A percentile compares a stretch with the other conserved stretches of the same genome.
phyloP scores from a whole-genome alignment of 441 rosid genomes.

The Adansonia grandidieri region DNA sequence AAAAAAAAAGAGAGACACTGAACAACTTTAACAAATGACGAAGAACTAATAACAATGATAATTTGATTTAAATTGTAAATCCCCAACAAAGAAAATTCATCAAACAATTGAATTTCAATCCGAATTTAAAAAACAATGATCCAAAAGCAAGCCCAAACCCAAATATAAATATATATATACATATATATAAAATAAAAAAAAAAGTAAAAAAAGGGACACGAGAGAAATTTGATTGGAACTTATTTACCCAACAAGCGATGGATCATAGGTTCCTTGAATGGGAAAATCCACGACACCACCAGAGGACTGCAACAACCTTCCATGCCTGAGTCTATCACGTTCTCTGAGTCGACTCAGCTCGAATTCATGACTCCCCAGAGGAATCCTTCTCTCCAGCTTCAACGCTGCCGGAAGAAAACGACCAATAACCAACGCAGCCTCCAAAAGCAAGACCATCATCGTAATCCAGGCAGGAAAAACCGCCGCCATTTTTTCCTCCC shows the following conservation, averaged over 20 bases:
- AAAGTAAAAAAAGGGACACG: not conserved
- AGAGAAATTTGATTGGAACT: not conserved
- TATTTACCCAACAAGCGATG: conserved; percentile 81
- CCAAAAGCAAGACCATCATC: conserved; percentile 35
- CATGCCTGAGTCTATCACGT: conserved; percentile 70
- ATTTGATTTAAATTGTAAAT: not conserved
- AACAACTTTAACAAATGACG: conserved; percentile 5
- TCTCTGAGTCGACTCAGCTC: conserved; percentile 63
- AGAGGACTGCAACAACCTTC: conserved; percentile 63
- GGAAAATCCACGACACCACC: conserved; percentile 81
- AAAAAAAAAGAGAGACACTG: conserved; percentile 6
- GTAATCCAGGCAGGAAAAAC: conserved; percentile 35
- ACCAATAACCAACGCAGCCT: conserved; percentile 30
- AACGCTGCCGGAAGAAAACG: conserved; percentile 62
- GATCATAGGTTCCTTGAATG: conserved; percentile 84
- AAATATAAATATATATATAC: not conserved
- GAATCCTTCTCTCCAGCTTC: conserved; percentile 70
- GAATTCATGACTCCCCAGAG: conserved; percentile 43
- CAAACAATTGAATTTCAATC: conserved; percentile 9
- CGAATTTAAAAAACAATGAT: not conserved
- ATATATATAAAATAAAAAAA: not conserved
- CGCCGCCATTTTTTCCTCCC: conserved; percentile 38
- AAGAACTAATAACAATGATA: not conserved
- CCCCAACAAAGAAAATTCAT: not conserved
- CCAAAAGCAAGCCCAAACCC: not conserved